These are phyloP conservation scores for Samsoniella hepiali DNA, from an alignment of 2,329 filamentous ascomycete species.

Conservation along the genomic window DNA sequence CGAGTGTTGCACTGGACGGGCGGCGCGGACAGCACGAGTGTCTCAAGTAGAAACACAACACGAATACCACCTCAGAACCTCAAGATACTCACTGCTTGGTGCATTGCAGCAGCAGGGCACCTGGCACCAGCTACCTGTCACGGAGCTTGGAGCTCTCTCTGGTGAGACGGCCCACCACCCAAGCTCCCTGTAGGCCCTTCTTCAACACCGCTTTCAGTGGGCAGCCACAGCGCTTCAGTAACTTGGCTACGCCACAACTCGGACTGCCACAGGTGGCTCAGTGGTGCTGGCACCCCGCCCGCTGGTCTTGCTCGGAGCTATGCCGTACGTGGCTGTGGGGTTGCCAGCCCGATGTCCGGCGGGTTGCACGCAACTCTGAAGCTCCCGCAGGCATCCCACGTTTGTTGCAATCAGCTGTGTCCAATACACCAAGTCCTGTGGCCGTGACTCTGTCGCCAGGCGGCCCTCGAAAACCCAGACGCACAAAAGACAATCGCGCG, in stretches of 20 bases:
- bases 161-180: background rate
- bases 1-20: background rate
- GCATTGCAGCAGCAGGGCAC: background rate
- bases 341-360: background rate
- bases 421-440: background rate
- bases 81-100: background rate
- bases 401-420: conserved; percentile 9
- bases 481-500: background rate
- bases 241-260: conserved; percentile 1
- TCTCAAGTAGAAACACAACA: background rate
- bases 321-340: conserved; percentile 4
- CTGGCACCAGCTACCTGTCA: no score
- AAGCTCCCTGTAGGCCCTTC: background rate
- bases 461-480: background rate
- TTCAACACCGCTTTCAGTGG: background rate
- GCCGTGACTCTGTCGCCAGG: background rate
- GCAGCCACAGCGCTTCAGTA: background rate
- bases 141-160: no score
- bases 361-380: background rate
- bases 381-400: background rate
- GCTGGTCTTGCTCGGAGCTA: background rate
- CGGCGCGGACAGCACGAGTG: background rate
- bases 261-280: conserved; percentile 3
- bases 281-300: background rate
- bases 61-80: background rate